phyloP scores from a whole-genome alignment of 305 asterid species.

The Fraxinus paxiana region DNA sequence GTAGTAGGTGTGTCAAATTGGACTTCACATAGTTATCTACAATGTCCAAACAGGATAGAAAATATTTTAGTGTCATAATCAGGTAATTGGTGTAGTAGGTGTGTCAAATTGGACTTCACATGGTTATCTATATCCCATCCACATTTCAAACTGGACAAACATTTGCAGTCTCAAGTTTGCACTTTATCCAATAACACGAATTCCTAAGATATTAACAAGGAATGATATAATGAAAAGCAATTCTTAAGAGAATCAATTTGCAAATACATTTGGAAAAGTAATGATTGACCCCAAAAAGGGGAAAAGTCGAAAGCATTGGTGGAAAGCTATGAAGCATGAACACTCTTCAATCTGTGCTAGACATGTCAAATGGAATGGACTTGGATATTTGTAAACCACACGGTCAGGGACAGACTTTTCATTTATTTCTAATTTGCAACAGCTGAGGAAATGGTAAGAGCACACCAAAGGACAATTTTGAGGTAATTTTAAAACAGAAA shows the following conservation, averaged over 20 bases:
- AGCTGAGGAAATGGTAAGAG: neutral
- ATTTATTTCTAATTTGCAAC: neutral
- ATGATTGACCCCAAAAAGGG: neutral
- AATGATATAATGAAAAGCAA: neutral
- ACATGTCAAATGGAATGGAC: neutral
- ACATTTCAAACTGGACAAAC: neutral
- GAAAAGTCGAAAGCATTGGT: neutral
- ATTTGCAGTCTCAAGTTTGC: neutral
- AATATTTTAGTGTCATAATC: neutral
- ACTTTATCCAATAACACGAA: neutral
- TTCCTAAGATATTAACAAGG: neutral
- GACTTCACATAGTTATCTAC: neutral
- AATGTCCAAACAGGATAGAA: neutral
- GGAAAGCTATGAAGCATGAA: neutral
- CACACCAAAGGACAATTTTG: neutral
- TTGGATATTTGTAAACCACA: neutral
- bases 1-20: neutral
- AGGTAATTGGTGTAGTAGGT: neutral
- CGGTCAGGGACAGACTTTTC: neutral
- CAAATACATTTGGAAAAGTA: neutral
- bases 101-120: neutral
- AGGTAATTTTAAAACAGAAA: neutral
- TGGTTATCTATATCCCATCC: neutral
- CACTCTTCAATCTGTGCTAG: neutral
- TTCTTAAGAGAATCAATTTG: neutral